Evolutionary conservation across 345 rosid genomes (phyloP).

Genomic region (Raphanus sativus): DNA sequence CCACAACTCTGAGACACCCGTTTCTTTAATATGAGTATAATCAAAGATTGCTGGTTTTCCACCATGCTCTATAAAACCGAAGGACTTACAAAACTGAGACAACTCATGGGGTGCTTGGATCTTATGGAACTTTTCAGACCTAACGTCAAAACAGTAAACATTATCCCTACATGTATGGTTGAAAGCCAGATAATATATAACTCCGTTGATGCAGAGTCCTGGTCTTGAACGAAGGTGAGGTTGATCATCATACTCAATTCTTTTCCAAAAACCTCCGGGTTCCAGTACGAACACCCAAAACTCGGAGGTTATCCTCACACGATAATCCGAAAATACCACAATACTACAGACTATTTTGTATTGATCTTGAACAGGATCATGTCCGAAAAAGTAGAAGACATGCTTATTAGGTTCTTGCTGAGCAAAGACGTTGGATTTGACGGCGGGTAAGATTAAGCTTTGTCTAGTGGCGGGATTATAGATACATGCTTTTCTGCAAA

Average conservation of each 20-base stretch:
- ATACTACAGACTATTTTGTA: background rate
- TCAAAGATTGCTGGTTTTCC: background rate
- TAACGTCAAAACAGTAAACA: slow-evolving; percentile 2
- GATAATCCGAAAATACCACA: fast-evolving
- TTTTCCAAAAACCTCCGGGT: slow-evolving; percentile 9
- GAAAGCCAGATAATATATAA: slow-evolving; percentile 4
- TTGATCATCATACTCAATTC: background rate
- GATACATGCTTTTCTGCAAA: background rate
- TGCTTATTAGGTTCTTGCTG: too few species aligned
- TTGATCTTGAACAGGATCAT: too few species aligned
- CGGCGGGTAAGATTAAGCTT: background rate
- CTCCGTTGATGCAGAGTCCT: slow-evolving; percentile 4
- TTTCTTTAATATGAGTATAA: background rate
- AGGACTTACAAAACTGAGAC: background rate
- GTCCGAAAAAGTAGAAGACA: too few species aligned
- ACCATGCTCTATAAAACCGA: background rate
- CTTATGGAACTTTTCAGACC: background rate
- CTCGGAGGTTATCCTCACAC: background rate
- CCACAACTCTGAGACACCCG: background rate
- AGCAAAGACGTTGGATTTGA: too few species aligned
- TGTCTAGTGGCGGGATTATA: slow-evolving; percentile 20
- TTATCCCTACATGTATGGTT: background rate
- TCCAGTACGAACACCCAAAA: slow-evolving; percentile 13
- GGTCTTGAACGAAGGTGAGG: background rate
- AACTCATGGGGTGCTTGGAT: background rate